phyloP scores from a whole-genome alignment of 306 rosid genomes.

The Nissolia schottii region DNA sequence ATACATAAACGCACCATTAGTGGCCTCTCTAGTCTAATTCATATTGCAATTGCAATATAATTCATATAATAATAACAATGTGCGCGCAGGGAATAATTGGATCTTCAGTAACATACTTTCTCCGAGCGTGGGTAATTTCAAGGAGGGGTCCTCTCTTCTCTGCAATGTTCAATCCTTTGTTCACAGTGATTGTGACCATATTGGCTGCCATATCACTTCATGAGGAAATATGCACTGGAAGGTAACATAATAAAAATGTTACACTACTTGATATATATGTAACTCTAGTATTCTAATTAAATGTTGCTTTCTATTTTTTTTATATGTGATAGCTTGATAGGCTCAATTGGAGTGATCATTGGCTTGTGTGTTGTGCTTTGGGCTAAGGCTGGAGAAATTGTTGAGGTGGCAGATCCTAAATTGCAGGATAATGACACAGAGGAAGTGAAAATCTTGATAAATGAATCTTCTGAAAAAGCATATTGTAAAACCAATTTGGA shows the following conservation, averaged over 20 bases:
- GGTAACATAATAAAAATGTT: conserved; percentile 22
- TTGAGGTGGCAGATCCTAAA: neutral
- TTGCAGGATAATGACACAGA: neutral
- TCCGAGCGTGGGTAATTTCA: conserved; percentile 59
- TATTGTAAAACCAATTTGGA: conserved; percentile 27
- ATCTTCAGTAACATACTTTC: conserved; percentile 36
- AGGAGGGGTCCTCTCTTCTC: conserved; percentile 47
- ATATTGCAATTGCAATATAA: neutral
- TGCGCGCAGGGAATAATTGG: conserved; percentile 46
- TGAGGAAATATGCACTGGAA: conserved; percentile 33
- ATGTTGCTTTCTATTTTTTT: neutral
- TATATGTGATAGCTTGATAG: conserved; percentile 34
- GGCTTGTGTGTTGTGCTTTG: conserved; percentile 57
- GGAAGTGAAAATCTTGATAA: neutral
- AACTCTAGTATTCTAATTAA: too few species aligned
- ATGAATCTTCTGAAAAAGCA: neutral
- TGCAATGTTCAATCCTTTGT: conserved; percentile 50
- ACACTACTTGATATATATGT: neutral
- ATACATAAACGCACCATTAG: neutral
- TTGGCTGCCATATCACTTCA: conserved; percentile 47
- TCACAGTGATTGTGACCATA: conserved; percentile 38
- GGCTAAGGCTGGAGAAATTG: conserved; percentile 48
- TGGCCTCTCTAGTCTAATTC: neutral
- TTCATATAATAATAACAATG: too few species aligned
- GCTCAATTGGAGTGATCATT: conserved; percentile 39